Evolutionary conservation across 371 early-diverging fungal genomes (phyloP).

Genomic region (Mucor mucedo): DNA sequence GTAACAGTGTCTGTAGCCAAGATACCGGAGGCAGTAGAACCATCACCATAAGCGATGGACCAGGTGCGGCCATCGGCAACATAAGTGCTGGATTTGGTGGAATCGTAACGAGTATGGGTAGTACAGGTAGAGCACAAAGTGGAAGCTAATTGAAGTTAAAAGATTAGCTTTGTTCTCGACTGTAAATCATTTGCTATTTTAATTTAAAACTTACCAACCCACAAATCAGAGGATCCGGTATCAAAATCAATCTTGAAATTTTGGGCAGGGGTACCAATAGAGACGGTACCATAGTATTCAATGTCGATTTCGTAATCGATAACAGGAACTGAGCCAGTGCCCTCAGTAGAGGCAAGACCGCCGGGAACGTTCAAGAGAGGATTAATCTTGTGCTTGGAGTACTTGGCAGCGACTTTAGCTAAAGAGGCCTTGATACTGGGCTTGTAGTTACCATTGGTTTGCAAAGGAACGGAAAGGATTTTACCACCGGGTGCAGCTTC

Average conservation of each 20-base stretch:
- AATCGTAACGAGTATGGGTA: slow-evolving; percentile 43
- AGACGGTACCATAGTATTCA: slow-evolving; percentile 61
- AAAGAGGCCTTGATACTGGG: slow-evolving; percentile 23
- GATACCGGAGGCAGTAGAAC: slow-evolving; percentile 38
- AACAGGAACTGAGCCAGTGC: slow-evolving; percentile 23
- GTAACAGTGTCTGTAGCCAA: slow-evolving; percentile 31
- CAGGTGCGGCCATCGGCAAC: slow-evolving; percentile 44
- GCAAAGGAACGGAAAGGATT: slow-evolving; percentile 19
- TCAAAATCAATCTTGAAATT: slow-evolving; percentile 70
- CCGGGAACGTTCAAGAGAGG: not conserved
- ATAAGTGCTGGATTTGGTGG: slow-evolving; percentile 49
- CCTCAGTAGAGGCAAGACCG: not conserved
- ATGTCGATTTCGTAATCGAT: slow-evolving; percentile 27
- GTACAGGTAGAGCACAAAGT: slow-evolving; percentile 38
- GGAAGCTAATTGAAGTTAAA: slow-evolving; percentile 17
- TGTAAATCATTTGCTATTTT: not conserved
- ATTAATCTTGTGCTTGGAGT: slow-evolving; percentile 9
- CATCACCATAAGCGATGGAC: slow-evolving; percentile 57
- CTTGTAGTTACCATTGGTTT: slow-evolving; percentile 20
- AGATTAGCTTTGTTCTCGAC: not conserved
- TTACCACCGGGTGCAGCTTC: slow-evolving; percentile 15
- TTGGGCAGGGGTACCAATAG: slow-evolving; percentile 71
- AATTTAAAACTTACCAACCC: slow-evolving; percentile 47
- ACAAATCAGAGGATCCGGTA: slow-evolving; percentile 74
- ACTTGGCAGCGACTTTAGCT: slow-evolving; percentile 23